phyloP scores from a whole-genome alignment of 805 yeast genomes.

The Pichia thaimueangensis region DNA sequence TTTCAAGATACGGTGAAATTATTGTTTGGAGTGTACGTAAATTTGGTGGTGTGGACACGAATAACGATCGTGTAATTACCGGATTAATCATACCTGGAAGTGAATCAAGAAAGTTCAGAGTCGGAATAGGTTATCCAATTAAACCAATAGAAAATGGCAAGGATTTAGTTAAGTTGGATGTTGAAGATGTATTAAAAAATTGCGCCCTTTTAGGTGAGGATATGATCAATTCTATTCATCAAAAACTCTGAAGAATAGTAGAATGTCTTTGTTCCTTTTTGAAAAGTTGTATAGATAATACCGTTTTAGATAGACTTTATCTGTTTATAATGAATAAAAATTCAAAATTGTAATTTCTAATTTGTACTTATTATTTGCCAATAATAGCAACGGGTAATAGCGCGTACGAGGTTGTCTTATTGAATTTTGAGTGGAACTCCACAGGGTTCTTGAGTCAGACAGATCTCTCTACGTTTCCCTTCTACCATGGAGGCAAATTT shows the following conservation, averaged over 20 bases:
- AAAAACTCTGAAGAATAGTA: conserved; percentile 1
- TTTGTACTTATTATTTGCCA: no score
- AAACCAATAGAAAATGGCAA: conserved; percentile 40
- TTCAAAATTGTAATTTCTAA: no score
- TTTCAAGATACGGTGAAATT: conserved; percentile 55
- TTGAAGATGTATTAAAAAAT: conserved; percentile 13
- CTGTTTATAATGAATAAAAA: no score
- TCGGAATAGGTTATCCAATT: conserved; percentile 67
- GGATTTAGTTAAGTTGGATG: conserved; percentile 48
- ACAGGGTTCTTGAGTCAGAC: no score
- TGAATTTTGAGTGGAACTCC: no score
- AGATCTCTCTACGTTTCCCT: no score
- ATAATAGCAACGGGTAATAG: no score
- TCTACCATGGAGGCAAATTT: no score
- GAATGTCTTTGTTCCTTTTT: neutral
- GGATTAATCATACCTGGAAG: conserved; percentile 76
- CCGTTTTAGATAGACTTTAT: no score
- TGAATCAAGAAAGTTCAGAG: conserved; percentile 64
- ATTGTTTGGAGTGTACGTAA: conserved; percentile 60
- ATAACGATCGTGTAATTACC: conserved; percentile 48
- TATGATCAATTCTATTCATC: conserved; percentile 30
- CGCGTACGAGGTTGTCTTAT: no score
- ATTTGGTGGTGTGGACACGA: conserved; percentile 38
- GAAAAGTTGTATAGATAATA: no score
- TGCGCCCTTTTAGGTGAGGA: conserved; percentile 52